Percentiles rank a stretch among this genome's conserved stretches.
phyloP scores from a whole-genome alignment of 2,329 filamentous ascomycete species.

The Didymella exigua region DNA sequence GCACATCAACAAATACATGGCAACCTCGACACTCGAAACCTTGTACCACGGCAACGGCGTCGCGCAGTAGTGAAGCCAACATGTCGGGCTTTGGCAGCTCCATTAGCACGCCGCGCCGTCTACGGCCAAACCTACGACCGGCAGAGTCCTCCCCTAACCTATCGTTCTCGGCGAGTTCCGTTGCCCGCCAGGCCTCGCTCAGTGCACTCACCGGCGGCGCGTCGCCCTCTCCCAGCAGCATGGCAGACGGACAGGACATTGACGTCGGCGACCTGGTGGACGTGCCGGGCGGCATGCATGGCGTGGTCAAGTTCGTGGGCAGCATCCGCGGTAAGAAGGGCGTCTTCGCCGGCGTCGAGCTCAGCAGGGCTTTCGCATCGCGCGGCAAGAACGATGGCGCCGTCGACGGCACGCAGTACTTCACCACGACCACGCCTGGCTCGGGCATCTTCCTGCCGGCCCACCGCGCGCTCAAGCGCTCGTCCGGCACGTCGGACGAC shows the following conservation, averaged over 20 bases:
- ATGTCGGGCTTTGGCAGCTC: conserved; percentile 20
- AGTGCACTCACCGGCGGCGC: conserved; percentile 67
- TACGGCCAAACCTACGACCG: conserved; percentile 47
- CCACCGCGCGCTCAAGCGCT: conserved; percentile 75
- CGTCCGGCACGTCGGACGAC: conserved; percentile 60
- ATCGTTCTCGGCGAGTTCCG: conserved; percentile 50
- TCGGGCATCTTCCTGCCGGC: conserved; percentile 93
- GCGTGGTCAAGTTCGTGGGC: conserved; percentile 87
- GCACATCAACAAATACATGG: conserved; percentile 18
- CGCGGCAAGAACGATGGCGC: conserved; percentile 95
- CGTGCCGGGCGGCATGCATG: conserved; percentile 91
- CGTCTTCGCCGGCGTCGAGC: conserved; percentile 88
- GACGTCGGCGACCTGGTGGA: conserved; percentile 84
- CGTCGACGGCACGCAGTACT: conserved; percentile 84
- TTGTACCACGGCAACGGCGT: conserved; percentile 17
- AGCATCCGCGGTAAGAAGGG: conserved; percentile 87
- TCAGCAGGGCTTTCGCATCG: conserved; percentile 77
- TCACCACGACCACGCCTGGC: conserved; percentile 75
- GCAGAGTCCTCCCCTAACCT: conserved; percentile 53
- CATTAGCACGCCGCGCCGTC: conserved; percentile 17
- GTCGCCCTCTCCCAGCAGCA: conserved; percentile 47
- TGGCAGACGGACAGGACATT: conserved; percentile 60
- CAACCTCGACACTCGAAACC: conserved; percentile 5
- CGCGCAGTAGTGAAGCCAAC: conserved; percentile 7
- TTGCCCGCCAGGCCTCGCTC: conserved; percentile 73